Conservation (phyloP, 495 filamentous ascomycete species). For the Pseudevernia furfuracea region DNA sequence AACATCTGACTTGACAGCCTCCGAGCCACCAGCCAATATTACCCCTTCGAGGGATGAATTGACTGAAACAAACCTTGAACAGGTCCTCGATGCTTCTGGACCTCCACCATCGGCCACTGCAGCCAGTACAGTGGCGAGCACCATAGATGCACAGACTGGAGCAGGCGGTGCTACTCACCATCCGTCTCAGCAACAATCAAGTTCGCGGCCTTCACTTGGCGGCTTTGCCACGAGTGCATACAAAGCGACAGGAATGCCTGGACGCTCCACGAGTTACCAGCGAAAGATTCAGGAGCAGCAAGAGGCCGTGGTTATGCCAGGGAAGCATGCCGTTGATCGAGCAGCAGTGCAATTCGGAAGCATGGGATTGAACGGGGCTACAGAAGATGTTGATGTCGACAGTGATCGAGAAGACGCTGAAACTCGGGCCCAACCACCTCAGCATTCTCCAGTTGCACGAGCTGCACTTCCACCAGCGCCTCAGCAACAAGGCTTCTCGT, state of each 20-base stretch:
- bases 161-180: slow-evolving; percentile 48
- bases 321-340: slow-evolving; percentile 91
- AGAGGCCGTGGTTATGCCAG: slow-evolving; percentile 96
- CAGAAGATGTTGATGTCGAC: slow-evolving; percentile 73
- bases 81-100: slow-evolving; percentile 69
- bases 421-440: slow-evolving; percentile 87
- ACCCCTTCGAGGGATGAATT: slow-evolving; percentile 73
- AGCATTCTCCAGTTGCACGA: slow-evolving; percentile 88
- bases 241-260: slow-evolving; percentile 56
- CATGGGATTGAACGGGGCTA: slow-evolving; percentile 76
- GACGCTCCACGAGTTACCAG: slow-evolving; percentile 66
- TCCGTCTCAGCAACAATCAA: slow-evolving; percentile 48
- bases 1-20: slow-evolving; percentile 16
- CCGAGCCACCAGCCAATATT: slow-evolving; percentile 45
- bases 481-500: slow-evolving; percentile 37
- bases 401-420: slow-evolving; percentile 91
- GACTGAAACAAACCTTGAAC: slow-evolving; percentile 85
- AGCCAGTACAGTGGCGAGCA: slow-evolving; percentile 84
- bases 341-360: slow-evolving; percentile 96
- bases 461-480: slow-evolving; percentile 78
- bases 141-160: slow-evolving; percentile 59
- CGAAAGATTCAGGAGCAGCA: slow-evolving; percentile 86
- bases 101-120: slow-evolving; percentile 71
- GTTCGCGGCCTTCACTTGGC: slow-evolving; percentile 52
- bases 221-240: slow-evolving; percentile 67